Base-by-base conservation (phyloP, 768 basidiomycete genomes). In the Suillus lakei region DNA sequence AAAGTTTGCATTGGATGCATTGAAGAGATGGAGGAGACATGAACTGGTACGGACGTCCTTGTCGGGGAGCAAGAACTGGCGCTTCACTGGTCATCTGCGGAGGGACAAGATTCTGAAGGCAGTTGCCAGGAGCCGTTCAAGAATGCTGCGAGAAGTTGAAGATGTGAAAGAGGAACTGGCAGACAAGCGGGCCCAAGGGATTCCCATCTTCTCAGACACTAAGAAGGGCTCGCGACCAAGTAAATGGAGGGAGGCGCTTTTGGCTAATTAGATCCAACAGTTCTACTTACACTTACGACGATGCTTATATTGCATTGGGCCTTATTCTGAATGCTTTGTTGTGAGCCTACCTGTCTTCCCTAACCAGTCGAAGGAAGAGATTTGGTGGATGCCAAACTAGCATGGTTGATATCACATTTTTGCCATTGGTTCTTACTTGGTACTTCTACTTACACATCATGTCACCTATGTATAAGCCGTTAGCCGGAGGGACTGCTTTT, bases 71-170 rank as follows among this genome's bases (percentile, higher is more conserved):
- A 75, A 74, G 53, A 46, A 43, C 1, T 84, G 82, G 81, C 74
- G 73, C 0, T 78, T 83, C 71, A 75, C 80, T 3, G 77, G 80
- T 18, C 78, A 77, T 38, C 73, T 79, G n/a, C 74, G 80, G 61
- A 77, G 85, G 60, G 80, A 83, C 51, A 84, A 86, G 69, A 86
- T 87, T 60, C 64, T 88, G 61, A 79, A 80, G 63, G 79, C 80
- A 54, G 84, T 88, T 44, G 82, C 86, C 51, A 78, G 76, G 72
- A 79, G 81, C 68, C 76, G 85, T 63, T 76, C 79, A 13, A 76
- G 80, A 68, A 75, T 84, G 39, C 84, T 82, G 69, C 71, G 74
- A 39, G 77, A 76, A 48, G 69, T 85, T 64, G 71, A 78, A 63
- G 76, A 75, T 67, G 78, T 79, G 56, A 78, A 82, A 70, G 63